phyloP scores from a whole-genome alignment of 495 filamentous ascomycete species.

The Chaetomium fimeti region DNA sequence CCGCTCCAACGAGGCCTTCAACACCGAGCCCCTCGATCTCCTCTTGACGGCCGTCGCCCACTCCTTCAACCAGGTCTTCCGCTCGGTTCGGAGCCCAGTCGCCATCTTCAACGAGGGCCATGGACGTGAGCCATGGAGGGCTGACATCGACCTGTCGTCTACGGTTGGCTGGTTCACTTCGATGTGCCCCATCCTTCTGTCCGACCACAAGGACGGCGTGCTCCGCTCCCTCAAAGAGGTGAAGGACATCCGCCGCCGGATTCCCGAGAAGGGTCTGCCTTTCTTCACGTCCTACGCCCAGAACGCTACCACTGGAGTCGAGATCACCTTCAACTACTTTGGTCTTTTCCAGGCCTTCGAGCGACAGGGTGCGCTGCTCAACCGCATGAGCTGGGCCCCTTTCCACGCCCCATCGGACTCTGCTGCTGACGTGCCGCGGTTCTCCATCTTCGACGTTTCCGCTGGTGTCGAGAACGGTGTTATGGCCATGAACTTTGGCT shows the following conservation, averaged over 20 bases:
- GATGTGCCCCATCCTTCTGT: slow-evolving; percentile 16
- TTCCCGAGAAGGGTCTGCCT: slow-evolving; percentile 19
- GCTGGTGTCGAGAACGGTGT: slow-evolving; percentile 43
- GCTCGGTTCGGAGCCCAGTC: slow-evolving; percentile 42
- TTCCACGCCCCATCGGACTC: slow-evolving; percentile 43
- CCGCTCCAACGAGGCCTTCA: slow-evolving; percentile 26
- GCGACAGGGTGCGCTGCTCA: slow-evolving; percentile 51
- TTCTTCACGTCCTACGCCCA: slow-evolving; percentile 33
- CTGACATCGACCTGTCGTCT: slow-evolving; percentile 7
- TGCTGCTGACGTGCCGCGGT: slow-evolving; percentile 37
- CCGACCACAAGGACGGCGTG: slow-evolving; percentile 16
- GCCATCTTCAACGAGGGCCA: slow-evolving; percentile 38
- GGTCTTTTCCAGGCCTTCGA: slow-evolving; percentile 58
- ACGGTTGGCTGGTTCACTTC: slow-evolving; percentile 32
- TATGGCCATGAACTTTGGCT: slow-evolving; percentile 54
- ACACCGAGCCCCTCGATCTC: slow-evolving; percentile 32
- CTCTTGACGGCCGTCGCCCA: slow-evolving; percentile 28
- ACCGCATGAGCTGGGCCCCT: slow-evolving; percentile 24
- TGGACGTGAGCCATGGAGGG: slow-evolving; percentile 27
- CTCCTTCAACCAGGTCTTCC: slow-evolving; percentile 34
- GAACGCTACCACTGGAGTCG: slow-evolving; percentile 44
- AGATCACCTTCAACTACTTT: slow-evolving; percentile 61
- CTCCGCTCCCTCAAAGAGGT: slow-evolving; percentile 16
- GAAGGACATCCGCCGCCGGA: slow-evolving; percentile 19
- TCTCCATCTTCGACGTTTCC: slow-evolving; percentile 54